Conservation (phyloP, 495 filamentous ascomycete species). For the Neurospora sp. region DNA sequence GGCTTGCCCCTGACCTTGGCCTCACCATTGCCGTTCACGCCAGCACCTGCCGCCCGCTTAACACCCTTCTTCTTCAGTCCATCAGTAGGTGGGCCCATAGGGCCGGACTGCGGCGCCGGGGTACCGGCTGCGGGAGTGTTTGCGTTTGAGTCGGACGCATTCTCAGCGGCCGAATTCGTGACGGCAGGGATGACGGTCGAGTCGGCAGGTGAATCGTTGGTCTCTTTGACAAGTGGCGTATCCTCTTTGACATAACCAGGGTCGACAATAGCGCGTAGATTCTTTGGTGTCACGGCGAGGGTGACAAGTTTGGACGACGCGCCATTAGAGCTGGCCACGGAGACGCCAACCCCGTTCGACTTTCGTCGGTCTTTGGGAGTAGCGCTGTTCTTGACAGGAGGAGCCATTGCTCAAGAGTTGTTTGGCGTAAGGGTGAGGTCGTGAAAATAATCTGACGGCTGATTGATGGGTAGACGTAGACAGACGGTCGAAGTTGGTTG, state of each 20-base stretch:
- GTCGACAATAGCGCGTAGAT: constrained; percentile 35
- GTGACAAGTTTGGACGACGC: constrained; percentile 26
- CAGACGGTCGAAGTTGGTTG: not conserved
- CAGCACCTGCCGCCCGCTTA: constrained; percentile 31
- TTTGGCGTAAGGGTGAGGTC: not conserved
- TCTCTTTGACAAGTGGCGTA: constrained; percentile 20
- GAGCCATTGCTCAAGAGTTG: constrained; percentile 20
- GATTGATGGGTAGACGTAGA: constrained; percentile 6
- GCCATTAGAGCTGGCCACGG: constrained; percentile 4
- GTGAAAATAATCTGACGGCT: constrained; percentile 1
- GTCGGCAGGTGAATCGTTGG: constrained; percentile 20
- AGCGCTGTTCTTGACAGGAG: constrained; percentile 26
- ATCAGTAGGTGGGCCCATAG: constrained; percentile 45
- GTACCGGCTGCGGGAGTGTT: constrained; percentile 37
- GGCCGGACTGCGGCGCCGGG: constrained; percentile 28
- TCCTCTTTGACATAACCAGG: constrained; percentile 33
- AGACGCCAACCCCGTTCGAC: constrained; percentile 14
- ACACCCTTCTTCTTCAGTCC: constrained; percentile 51
- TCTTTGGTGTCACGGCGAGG: constrained; percentile 26
- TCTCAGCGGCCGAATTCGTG: constrained; percentile 30
- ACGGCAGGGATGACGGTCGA: constrained; percentile 18
- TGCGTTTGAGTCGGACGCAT: constrained; percentile 38
- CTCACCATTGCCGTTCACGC: constrained; percentile 39
- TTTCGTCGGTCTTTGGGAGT: constrained; percentile 39
- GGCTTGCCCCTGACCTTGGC: constrained; percentile 70